Base-by-base conservation (phyloP, 148 eudicot species). In the Agrostemma githago region DNA sequence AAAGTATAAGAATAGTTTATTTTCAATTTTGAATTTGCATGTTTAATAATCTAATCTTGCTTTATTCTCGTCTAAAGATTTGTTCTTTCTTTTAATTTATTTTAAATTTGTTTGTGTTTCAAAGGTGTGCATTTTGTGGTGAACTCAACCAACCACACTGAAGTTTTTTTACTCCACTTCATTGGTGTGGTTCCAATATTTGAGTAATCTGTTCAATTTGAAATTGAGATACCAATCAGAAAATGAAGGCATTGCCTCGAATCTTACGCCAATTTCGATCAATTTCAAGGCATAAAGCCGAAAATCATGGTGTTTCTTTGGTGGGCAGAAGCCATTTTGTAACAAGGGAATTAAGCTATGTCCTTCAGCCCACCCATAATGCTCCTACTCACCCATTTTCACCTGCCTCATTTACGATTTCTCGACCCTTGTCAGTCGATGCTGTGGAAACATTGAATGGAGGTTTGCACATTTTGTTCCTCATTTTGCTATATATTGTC, bases 161-260 rank as follows among this genome's bases (percentile, higher is more conserved):
- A n/a, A n/a, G n/a, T n/a, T n/a, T n/a, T 54, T 71, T 74, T 56
- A 72, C 70, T 68, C 17, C 60, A 57, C 63, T 81, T 73, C 71
- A 54, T 44, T 72, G 44, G 77, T 70, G 69, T 70, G 70, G 76
- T 66, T 78, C 70, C 14, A 20, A 39, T 21, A 70, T 48, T 78
- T 72, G 38, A 51, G 41, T n/a, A n/a, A n/a, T 17, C 78, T 71
- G 37, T 34, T 54, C 20, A 51, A 76, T 62, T 37, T 39, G 19
- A n/a, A 6, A 51, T 63, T 44, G 21, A 44, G 62, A 26, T 34
- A 65, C 63, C 69, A 71, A 62, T 68, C 74, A 39, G 72, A 84
- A 79, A 59, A 91, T 91, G 95, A 87, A 93, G 75, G 69, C 69
- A 41, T 64, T 87, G 73, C 68, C 82, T 70, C 87, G 82, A 9